These are phyloP conservation scores for Aspergillus alliaceus DNA, from an alignment of 2,329 filamentous ascomycete genomes.

Conservation along the genomic window DNA sequence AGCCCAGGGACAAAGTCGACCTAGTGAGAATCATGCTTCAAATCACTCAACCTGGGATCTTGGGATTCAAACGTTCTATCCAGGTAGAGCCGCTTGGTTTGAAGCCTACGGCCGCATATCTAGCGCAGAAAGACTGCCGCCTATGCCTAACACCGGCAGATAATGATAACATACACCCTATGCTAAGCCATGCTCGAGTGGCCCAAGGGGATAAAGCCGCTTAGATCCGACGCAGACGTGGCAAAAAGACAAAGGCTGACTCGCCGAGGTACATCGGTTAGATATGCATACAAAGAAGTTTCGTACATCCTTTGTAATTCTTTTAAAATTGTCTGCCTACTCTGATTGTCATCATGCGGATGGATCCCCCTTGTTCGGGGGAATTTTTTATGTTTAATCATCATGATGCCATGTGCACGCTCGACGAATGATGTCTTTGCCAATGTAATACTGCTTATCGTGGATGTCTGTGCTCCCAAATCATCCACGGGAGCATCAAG, in stretches of 20 bases:
- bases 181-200: not conserved
- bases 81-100: conserved; percentile 5
- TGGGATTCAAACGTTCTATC: conserved; percentile 21
- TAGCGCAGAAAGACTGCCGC: not conserved
- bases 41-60: conserved; percentile 16
- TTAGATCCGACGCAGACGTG: not conserved
- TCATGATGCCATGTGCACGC: not conserved
- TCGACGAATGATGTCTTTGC: not conserved
- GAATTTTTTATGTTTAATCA: too few relatives aligned
- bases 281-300: not conserved
- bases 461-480: not conserved
- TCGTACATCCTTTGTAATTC: too few relatives aligned
- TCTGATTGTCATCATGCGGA: not conserved
- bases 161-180: too few relatives aligned
- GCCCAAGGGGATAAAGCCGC: not conserved
- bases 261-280: not conserved
- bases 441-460: not conserved
- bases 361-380: not conserved
- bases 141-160: not conserved
- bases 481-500: not conserved
- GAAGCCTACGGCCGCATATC: conserved; percentile 6
- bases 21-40: not conserved
- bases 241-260: not conserved
- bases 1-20: not conserved
- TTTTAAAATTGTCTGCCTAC: too few relatives aligned